Evolutionary conservation across 2,329 filamentous ascomycete species (phyloP), one percentile per base, ranked within the genome.

Genomic region (Fusarium caatingaense): DNA sequence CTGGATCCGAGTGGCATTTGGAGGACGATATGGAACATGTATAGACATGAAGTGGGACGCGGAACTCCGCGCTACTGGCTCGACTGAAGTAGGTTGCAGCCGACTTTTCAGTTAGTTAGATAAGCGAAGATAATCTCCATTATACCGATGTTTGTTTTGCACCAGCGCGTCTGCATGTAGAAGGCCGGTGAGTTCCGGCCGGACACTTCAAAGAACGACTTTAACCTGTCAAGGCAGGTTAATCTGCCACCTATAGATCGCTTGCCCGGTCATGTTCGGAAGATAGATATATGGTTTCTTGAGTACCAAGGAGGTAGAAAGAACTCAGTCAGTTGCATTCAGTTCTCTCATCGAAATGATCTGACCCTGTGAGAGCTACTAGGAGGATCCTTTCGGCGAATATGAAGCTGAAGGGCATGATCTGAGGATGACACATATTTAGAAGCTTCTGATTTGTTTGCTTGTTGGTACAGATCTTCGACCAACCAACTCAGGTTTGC

Each of bases 201-300:
- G 16, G 16, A 16, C 5, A 41, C 30, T 21, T 28, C n/a, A 25
- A 23, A 34, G n/a, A 42, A 34, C 16, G 4, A 12, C 25, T 21
- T 34, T 13, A 8, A 5, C 23, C 20, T 21, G 32, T 6, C 20
- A 44, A 28, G 12, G 15, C 30, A 27, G 12, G 13, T 25, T 18
- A 18, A 56, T 69, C 37, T 51, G 53, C 48, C 48, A 56, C 25
- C 44, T 37, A 41, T 42, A 63, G 53, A 48, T 61, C 56, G 45
- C 37, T 37, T 18, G 13, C 16, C 23, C 23, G 34, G 27, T 12
- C 12, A 12, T 28, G 23, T 11, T 25, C 6, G 18, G 18, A 16
- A 20, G 34, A 34, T 25, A 13, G 18, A 27, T 55, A 32, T 37
- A 15, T 30, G 25, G 25, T 27, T 9, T 27, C 8, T 9, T n/a